Conservation (phyloP, 2,329 filamentous ascomycete species). For the Aspergillus fischeri region DNA sequence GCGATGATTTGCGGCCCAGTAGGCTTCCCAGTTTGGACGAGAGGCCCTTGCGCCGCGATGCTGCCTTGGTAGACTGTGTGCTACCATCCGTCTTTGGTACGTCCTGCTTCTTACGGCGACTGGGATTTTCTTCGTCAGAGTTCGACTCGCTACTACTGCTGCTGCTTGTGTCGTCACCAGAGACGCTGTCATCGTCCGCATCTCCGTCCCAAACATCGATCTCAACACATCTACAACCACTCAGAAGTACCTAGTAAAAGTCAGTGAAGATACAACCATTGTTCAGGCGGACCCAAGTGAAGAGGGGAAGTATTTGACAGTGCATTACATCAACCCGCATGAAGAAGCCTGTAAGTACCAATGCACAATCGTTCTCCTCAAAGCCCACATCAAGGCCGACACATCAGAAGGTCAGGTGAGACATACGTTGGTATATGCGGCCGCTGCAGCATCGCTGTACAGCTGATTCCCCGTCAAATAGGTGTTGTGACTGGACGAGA, state of each 20-base stretch:
- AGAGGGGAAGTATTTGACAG: neutral
- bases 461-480: constrained; percentile 86
- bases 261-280: neutral
- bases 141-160: constrained; percentile 27
- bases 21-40: constrained; percentile 21
- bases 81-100: constrained; percentile 13
- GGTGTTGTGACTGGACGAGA: constrained; percentile 92
- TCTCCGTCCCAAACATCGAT: constrained; percentile 91
- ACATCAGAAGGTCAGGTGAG: neutral
- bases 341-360: neutral
- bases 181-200: constrained; percentile 34
- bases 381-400: neutral
- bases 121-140: constrained; percentile 11
- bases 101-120: constrained; percentile 18
- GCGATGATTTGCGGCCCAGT: constrained; percentile 16
- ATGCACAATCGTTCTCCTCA: neutral
- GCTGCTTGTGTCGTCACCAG: constrained; percentile 31
- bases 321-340: neutral
- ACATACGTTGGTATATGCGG: constrained; percentile 71
- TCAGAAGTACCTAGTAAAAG: constrained; percentile 58
- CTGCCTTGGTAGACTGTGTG: neutral
- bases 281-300: neutral
- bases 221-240: constrained; percentile 84
- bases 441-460: constrained; percentile 69
- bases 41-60: constrained; percentile 12